Conservation (phyloP, 2,329 filamentous ascomycete genomes). For the Arthrinium phaeospermum region DNA sequence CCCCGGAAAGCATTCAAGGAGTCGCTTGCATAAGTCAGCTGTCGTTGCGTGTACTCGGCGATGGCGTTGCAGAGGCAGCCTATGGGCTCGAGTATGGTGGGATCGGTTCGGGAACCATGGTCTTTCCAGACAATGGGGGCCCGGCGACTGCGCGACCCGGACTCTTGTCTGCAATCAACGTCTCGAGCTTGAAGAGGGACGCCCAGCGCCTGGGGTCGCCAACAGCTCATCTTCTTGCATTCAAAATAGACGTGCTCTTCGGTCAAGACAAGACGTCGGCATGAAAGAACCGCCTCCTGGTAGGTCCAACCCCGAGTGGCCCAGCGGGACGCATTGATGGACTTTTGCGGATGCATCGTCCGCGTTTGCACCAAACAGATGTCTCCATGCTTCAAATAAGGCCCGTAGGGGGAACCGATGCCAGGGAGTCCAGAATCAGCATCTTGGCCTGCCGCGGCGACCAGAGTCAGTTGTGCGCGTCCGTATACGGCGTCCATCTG, state of each 20-base stretch:
- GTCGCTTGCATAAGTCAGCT: not conserved
- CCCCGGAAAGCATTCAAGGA: not conserved
- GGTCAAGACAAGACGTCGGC: not conserved
- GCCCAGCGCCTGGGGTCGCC: not conserved
- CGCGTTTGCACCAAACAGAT: not conserved
- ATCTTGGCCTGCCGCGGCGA: not conserved
- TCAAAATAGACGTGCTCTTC: not conserved
- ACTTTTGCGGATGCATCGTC: accelerated
- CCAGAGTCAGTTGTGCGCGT: not conserved
- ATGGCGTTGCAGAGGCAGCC: too few relatives aligned
- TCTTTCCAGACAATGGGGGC: too few relatives aligned
- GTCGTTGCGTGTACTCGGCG: not conserved
- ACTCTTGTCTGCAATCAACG: too few relatives aligned
- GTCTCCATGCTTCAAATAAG: not conserved
- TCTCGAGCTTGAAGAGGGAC: too few relatives aligned
- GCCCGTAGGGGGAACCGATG: not conserved
- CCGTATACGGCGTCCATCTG: not conserved
- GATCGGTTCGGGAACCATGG: too few relatives aligned
- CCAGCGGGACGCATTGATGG: not conserved
- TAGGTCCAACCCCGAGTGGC: not conserved
- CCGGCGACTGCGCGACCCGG: too few relatives aligned
- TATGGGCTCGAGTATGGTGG: too few relatives aligned
- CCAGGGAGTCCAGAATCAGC: not conserved
- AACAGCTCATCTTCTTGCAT: not conserved
- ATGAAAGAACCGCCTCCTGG: not conserved